Percentiles rank a stretch among this genome's conserved stretches.
Evolutionary conservation across 176 grass and related monocot genomes (phyloP).

Genomic region (Pontederia paniculata): DNA sequence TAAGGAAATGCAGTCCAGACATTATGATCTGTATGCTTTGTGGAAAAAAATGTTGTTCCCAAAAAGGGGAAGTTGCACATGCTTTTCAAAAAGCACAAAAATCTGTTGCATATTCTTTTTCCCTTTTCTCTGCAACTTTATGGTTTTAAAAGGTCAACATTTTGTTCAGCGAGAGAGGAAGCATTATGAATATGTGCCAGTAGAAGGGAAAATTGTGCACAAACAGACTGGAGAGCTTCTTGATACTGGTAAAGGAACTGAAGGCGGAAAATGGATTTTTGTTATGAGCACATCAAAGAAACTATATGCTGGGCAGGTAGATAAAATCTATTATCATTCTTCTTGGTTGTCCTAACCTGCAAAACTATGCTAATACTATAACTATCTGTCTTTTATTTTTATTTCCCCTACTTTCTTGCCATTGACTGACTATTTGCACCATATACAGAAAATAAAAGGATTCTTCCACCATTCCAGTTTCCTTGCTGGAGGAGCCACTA

Average conservation of each 20-base stretch:
- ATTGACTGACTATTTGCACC: neutral
- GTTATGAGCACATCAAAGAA: conserved; percentile 61
- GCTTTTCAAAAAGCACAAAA: neutral
- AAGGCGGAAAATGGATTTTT: conserved; percentile 88
- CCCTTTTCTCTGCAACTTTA: neutral
- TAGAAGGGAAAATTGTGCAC: conserved; percentile 45
- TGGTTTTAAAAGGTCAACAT: neutral
- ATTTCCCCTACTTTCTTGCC: no score
- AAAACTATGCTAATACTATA: no score
- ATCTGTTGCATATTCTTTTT: neutral
- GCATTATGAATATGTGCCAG: conserved; percentile 59
- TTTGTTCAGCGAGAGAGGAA: conserved; percentile 64
- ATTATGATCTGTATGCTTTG: no score
- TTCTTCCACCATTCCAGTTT: conserved; percentile 95
- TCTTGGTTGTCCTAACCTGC: no score
- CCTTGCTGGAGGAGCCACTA: conserved; percentile 77
- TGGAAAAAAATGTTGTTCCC: no score
- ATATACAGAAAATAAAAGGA: conserved; percentile 69
- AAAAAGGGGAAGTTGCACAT: no score
- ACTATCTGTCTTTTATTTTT: no score
- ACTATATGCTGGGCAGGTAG: conserved; percentile 6
- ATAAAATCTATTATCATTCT: no score
- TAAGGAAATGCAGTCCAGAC: no score
- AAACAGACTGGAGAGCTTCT: conserved; percentile 48
- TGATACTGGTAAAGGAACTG: conserved; percentile 37